phyloP scores from a whole-genome alignment of 495 filamentous ascomycete species.

The Penicillium cinerascens region DNA sequence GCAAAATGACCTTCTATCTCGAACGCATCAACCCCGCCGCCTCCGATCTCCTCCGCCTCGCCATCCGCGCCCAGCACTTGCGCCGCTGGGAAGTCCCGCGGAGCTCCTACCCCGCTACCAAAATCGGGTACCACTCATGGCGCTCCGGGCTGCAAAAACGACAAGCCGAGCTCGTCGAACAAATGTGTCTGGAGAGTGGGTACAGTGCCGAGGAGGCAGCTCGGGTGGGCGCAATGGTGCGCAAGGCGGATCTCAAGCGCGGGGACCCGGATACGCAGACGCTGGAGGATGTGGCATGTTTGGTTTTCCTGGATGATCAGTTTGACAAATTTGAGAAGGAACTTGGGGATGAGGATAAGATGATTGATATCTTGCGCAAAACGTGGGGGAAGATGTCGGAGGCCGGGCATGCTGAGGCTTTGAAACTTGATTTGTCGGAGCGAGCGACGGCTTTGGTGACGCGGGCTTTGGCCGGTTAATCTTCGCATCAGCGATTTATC shows the following conservation, averaged over 20 bases:
- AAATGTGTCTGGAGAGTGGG: slow-evolving; percentile 52
- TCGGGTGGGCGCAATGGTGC: slow-evolving; percentile 56
- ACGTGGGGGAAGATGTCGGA: slow-evolving; percentile 82
- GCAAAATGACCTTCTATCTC: slow-evolving; percentile 72
- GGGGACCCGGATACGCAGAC: slow-evolving; percentile 64
- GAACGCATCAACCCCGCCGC: slow-evolving; percentile 50
- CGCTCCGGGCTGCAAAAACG: slow-evolving; percentile 65
- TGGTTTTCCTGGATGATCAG: slow-evolving; percentile 84
- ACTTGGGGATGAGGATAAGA: slow-evolving; percentile 67
- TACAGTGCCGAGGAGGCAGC: slow-evolving; percentile 45
- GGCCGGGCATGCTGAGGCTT: slow-evolving; percentile 61
- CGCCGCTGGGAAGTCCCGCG: slow-evolving; percentile 78
- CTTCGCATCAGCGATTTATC: not conserved
- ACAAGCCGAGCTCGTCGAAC: slow-evolving; percentile 58
- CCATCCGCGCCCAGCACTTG: slow-evolving; percentile 79
- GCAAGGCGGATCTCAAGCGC: slow-evolving; percentile 60
- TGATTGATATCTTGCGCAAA: slow-evolving; percentile 69
- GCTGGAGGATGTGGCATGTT: slow-evolving; percentile 79
- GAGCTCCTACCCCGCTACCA: slow-evolving; percentile 61
- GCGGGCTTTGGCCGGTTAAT: slow-evolving; percentile 55
- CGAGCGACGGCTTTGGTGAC: slow-evolving; percentile 55
- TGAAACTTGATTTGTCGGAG: slow-evolving; percentile 61
- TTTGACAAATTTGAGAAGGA: slow-evolving; percentile 68
- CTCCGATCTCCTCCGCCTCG: slow-evolving; percentile 62
- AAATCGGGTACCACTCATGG: slow-evolving; percentile 72